Evolutionary conservation across 2,329 filamentous ascomycete species (phyloP).

Genomic region (Pseudogymnoascus pannorum): DNA sequence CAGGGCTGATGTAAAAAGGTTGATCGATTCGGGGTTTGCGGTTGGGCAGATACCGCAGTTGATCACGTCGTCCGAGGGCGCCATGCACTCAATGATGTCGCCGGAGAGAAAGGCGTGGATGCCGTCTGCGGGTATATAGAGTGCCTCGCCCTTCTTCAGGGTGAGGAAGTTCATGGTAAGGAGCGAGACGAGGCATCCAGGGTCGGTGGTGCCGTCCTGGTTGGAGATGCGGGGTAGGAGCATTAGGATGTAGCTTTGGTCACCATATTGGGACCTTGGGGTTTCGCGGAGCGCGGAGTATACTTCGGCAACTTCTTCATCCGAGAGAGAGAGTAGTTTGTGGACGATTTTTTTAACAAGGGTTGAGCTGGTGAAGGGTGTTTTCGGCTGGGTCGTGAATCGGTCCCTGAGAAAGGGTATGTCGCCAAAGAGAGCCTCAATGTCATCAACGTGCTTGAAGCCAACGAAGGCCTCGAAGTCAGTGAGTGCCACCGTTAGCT

Average conservation of each 20-base stretch:
- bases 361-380: slow-evolving; percentile 47
- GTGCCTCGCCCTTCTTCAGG: slow-evolving; percentile 67
- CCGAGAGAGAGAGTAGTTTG: slow-evolving; percentile 46
- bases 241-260: slow-evolving; percentile 52
- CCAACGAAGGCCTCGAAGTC: slow-evolving; percentile 71
- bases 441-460: slow-evolving; percentile 58
- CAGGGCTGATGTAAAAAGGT: slow-evolving; percentile 55
- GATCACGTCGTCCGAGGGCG: slow-evolving; percentile 85
- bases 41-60: slow-evolving; percentile 67
- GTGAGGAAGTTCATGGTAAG: slow-evolving; percentile 68
- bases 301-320: slow-evolving; percentile 44
- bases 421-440: slow-evolving; percentile 46
- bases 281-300: slow-evolving; percentile 44
- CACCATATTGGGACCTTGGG: slow-evolving; percentile 40
- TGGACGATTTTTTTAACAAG: slow-evolving; percentile 48
- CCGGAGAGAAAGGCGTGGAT: slow-evolving; percentile 90
- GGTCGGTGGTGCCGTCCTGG: slow-evolving; percentile 58
- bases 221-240: slow-evolving; percentile 56
- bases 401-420: slow-evolving; percentile 19
- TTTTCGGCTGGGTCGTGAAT: slow-evolving; percentile 24
- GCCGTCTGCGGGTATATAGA: slow-evolving; percentile 91
- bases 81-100: slow-evolving; percentile 98
- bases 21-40: slow-evolving; percentile 55
- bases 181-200: slow-evolving; percentile 61
- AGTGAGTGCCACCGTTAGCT: slow-evolving; percentile 65